Conservation (phyloP, 768 basidiomycete species). For the Mycena venus region DNA sequence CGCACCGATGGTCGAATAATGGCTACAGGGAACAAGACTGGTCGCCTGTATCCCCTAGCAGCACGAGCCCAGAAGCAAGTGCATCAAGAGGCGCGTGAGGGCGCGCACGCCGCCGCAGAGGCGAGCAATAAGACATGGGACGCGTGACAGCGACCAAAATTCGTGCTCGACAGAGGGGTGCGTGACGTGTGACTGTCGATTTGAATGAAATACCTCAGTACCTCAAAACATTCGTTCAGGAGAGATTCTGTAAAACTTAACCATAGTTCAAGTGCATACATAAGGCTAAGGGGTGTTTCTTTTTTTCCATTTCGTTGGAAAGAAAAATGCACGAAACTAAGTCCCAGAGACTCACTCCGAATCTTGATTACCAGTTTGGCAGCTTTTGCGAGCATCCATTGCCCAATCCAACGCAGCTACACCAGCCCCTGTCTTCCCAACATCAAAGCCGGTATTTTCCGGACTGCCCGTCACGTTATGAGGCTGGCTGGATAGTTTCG, state of each 20-base stretch:
- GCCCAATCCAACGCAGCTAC: slow-evolving; percentile 42
- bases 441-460: slow-evolving; percentile 38
- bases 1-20: not conserved
- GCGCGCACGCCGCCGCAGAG: slow-evolving; percentile 7
- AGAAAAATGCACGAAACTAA: no score
- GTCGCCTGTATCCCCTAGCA: slow-evolving; percentile 5
- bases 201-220: no score
- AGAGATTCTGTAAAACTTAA: no score
- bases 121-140: slow-evolving; percentile 18
- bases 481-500: slow-evolving; percentile 1
- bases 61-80: slow-evolving; percentile 10
- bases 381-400: slow-evolving; percentile 9
- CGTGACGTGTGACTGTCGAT: no score
- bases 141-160: no score
- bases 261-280: no score
- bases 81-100: not conserved
- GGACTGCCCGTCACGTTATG: not conserved
- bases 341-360: no score
- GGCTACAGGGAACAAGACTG: slow-evolving; percentile 1
- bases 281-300: no score
- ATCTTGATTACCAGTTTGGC: not conserved
- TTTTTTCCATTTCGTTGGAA: no score
- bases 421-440: slow-evolving; percentile 39
- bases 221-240: no score
- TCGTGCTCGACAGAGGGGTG: no score